Base-by-base conservation (phyloP, 331 rosid genomes). In the Quercus phellos region DNA sequence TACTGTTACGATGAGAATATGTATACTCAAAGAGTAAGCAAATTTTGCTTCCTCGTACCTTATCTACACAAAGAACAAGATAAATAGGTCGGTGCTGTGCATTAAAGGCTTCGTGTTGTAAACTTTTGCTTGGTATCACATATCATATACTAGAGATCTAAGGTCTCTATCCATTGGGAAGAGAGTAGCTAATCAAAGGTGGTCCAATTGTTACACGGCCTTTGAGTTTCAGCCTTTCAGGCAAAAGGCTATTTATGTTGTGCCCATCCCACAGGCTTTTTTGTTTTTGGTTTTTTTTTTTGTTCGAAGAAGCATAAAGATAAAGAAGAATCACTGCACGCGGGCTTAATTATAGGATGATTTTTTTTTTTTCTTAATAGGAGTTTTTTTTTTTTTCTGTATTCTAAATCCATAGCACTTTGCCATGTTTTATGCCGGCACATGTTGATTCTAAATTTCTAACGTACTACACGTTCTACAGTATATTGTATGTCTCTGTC, bases 31-130 rank as follows among this genome's bases (percentile, higher is more conserved):
- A 58, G 26, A 46, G 19, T 18, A 17, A 18, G 22, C 50, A 78
- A 68, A 54, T 42, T 42, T 56, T 29, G 30, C 58, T 55, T 54
- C 58, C 55, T 60, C 63, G 70, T 78, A 78, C 58, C 75, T 60
- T 50, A 70, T 71, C 42, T 58, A 59, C 19, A 29, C 14, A 13
- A 46, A 11, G 63, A 11, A 46, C 4, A 18, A 42, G 22, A 56
- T 35, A 74, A 61, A 61, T 27, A 2, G 46, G 10, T 3, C 21
- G 24, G 70, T 30, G 70, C n/a, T 1, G 70, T 63, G 46, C 70
- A 63, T 63, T 63, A 2, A 59, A 59, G 13, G 0, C 30, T 2
- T 4, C 14, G 4, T 22, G 64, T 22, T 22, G 17, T 22, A 58
- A 58, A 22, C 24, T 21, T 58, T 8, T 12, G 18, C 24, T n/a